A percentile compares a stretch with the other conserved stretches of the same genome.
phyloP scores from a whole-genome alignment of 1,284 basidiomycete genomes.

The Xanthoconium separans region DNA sequence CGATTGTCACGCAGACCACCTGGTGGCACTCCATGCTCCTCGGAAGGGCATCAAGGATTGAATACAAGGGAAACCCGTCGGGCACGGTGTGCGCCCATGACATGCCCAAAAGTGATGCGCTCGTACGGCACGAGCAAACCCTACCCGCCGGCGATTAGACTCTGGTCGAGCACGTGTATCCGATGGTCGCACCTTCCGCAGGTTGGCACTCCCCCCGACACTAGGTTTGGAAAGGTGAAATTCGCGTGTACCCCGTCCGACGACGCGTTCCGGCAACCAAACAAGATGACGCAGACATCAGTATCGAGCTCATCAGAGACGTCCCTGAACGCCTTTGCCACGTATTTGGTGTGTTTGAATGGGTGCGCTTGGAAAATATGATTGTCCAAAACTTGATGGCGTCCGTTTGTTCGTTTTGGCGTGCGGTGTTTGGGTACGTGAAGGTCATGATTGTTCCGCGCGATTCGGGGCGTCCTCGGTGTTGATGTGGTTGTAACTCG shows the following conservation, averaged over 20 bases:
- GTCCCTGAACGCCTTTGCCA: not conserved
- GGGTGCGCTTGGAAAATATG: not conserved
- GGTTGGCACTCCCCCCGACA: not conserved
- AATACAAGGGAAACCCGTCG: not conserved
- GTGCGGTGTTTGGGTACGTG: not conserved
- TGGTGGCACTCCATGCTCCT: not conserved
- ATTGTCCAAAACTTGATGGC: not conserved
- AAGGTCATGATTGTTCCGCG: not conserved
- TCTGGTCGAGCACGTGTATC: not conserved
- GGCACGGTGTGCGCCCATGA: not conserved
- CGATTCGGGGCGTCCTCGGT: not conserved
- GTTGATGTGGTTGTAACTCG: not conserved
- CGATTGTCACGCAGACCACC: too few species aligned
- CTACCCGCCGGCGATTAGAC: not conserved
- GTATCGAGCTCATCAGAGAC: not conserved
- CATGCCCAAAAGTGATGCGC: not conserved
- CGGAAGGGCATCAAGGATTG: not conserved
- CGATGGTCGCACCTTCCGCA: not conserved
- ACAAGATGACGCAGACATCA: not conserved
- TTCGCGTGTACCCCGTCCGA: not conserved
- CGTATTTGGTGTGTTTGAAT: not conserved
- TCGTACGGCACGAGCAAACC: not conserved
- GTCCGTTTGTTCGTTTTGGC: too few species aligned
- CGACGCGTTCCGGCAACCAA: not conserved
- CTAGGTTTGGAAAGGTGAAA: not conserved